Evolutionary conservation across 371 early-diverging fungal genomes (phyloP).

Genomic region (Gilbertella persicaria): DNA sequence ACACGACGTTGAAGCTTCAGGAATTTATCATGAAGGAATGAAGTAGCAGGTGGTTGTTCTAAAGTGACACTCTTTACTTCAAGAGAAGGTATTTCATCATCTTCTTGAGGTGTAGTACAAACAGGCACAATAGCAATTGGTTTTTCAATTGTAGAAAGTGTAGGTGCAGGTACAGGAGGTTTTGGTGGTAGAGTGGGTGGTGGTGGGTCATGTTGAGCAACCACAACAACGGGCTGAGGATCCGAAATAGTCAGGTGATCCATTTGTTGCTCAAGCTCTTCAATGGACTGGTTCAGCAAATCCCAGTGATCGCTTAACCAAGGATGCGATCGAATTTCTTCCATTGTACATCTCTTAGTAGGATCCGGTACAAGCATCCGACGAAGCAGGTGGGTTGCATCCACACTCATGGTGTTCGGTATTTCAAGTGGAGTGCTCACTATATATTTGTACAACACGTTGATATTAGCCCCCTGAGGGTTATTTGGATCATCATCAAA

Average conservation of each 20-base stretch:
- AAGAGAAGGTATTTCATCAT: conserved; percentile 3
- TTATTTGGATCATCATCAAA: conserved; percentile 79
- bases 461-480: conserved; percentile 67
- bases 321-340: conserved; percentile 56
- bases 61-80: not conserved
- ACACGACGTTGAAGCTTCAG: conserved; percentile 30
- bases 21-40: conserved; percentile 47
- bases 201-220: not conserved
- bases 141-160: not conserved
- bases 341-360: conserved; percentile 53
- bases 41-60: conserved; percentile 7
- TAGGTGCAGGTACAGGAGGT: not conserved
- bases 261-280: conserved; percentile 21
- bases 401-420: conserved; percentile 50
- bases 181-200: not conserved
- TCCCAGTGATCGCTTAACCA: conserved; percentile 32
- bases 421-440: conserved; percentile 59
- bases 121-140: not conserved
- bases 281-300: conserved; percentile 17
- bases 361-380: conserved; percentile 66
- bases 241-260: conserved; percentile 7
- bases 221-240: conserved; percentile 7
- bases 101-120: conserved; percentile 1
- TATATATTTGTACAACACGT: conserved; percentile 66
- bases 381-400: conserved; percentile 53